Conservation (phyloP, 163 green algal genomes). For the Chlorella variabilis region DNA sequence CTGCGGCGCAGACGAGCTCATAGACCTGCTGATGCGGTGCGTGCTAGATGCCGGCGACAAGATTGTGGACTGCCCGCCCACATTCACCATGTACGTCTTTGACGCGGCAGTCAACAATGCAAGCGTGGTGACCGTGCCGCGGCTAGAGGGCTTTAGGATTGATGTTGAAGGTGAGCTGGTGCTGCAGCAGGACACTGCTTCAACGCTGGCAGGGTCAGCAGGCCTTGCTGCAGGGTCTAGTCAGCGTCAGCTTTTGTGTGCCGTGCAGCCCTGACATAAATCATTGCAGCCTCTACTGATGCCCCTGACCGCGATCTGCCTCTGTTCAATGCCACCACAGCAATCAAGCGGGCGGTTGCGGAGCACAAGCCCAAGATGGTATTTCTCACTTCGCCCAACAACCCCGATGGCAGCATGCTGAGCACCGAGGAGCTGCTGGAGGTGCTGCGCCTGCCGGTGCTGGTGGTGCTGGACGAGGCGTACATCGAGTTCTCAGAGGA, state of each 20-base stretch:
- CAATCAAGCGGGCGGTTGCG: slow-evolving; percentile 72
- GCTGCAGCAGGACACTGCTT: not conserved
- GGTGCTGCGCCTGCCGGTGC: slow-evolving; percentile 83
- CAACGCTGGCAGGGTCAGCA: no score
- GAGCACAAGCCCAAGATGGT: slow-evolving; percentile 93
- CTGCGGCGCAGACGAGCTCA: slow-evolving; percentile 98
- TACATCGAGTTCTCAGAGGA: slow-evolving; percentile 97
- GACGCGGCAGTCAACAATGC: slow-evolving; percentile 95
- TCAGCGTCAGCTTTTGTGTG: no score
- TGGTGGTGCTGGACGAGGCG: slow-evolving; percentile 97
- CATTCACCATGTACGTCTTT: slow-evolving; percentile 99
- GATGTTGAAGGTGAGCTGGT: slow-evolving; percentile 81
- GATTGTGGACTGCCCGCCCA: slow-evolving; percentile 97
- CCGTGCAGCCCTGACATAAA: no score
- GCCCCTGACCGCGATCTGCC: no score
- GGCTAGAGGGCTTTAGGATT: slow-evolving; percentile 84
- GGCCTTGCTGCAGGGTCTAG: no score
- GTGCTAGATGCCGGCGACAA: slow-evolving; percentile 91
- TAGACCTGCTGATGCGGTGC: slow-evolving; percentile 98
- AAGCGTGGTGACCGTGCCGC: slow-evolving; percentile 82
- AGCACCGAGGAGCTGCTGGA: slow-evolving; percentile 50
- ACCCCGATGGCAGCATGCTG: slow-evolving; percentile 96
- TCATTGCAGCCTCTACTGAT: no score
- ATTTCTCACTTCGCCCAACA: slow-evolving; percentile 99
- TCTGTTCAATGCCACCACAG: no score